These are phyloP conservation scores for Psidium guajava DNA, from an alignment of 345 rosid genomes.

Conservation along the genomic window DNA sequence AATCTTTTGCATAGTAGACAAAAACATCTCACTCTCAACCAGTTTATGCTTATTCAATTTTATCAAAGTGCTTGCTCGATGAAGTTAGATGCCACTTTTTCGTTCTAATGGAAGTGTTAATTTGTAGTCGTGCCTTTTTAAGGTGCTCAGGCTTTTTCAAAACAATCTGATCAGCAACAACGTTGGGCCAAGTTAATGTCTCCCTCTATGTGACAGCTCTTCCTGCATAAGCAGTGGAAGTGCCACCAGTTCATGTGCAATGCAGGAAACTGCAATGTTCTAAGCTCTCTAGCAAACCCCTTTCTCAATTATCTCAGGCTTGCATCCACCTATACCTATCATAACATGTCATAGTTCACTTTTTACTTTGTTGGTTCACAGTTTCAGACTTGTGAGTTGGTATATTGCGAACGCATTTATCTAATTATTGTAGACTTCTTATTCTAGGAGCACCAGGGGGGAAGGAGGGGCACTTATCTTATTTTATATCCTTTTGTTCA, in stretches of 20 bases:
- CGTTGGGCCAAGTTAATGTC: not conserved
- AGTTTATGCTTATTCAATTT: not conserved
- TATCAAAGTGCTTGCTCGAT: not conserved
- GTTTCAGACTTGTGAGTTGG: not conserved
- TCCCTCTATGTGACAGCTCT: not conserved
- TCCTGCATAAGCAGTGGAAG: not conserved
- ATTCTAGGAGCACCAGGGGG: not conserved
- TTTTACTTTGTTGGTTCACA: not conserved
- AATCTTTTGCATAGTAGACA: not conserved
- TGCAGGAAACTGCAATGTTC: not conserved
- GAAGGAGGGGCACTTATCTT: not conserved
- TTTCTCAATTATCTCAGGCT: not conserved
- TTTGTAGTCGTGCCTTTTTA: not conserved
- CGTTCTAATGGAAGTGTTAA: not conserved
- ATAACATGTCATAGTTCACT: not conserved
- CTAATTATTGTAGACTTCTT: not conserved
- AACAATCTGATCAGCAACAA: not conserved
- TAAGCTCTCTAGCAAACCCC: not conserved
- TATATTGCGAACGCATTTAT: not conserved
- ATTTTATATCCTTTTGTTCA: not conserved
- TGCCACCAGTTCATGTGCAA: not conserved
- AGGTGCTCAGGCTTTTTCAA: not conserved
- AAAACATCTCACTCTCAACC: not conserved
- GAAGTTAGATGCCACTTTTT: not conserved
- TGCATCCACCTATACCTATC: not conserved